Evolutionary conservation across 2,329 filamentous ascomycete genomes (phyloP).

Genomic region (Ilyonectria sp.): DNA sequence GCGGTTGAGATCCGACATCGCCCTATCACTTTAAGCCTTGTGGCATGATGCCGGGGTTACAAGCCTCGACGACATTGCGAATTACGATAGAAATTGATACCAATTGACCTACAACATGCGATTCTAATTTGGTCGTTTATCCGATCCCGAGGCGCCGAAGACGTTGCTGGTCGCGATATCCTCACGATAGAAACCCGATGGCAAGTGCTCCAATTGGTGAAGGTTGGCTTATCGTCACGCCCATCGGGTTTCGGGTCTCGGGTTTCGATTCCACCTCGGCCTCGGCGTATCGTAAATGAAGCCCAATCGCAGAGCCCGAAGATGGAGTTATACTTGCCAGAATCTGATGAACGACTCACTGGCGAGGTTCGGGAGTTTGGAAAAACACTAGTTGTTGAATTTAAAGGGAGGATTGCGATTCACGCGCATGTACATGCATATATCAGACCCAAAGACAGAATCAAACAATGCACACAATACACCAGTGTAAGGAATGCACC

Average conservation of each 20-base stretch:
- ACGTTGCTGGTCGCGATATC: neutral
- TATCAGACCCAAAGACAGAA: too few species aligned
- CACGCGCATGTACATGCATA: too few species aligned
- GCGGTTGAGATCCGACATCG: constrained; percentile 1
- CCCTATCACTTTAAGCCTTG: neutral
- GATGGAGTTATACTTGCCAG: neutral
- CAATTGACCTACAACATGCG: too few species aligned
- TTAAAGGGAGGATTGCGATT: neutral
- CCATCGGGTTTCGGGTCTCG: constrained; percentile 30
- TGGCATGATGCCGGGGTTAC: neutral
- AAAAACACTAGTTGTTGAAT: too few species aligned
- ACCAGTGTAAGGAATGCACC: too few species aligned
- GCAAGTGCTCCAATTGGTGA: neutral
- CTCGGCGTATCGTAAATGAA: neutral
- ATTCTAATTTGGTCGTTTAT: neutral
- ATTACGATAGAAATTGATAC: neutral
- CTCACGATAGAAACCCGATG: neutral
- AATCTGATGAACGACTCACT: neutral
- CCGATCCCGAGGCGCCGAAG: neutral
- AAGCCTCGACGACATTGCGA: neutral
- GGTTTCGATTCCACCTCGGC: neutral
- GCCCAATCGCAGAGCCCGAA: neutral
- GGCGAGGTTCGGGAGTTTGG: too few species aligned
- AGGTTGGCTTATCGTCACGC: neutral
- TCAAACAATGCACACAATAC: too few species aligned